Conservation (phyloP, 2,329 filamentous ascomycete genomes). For the Aspergillus quadricinctus region DNA sequence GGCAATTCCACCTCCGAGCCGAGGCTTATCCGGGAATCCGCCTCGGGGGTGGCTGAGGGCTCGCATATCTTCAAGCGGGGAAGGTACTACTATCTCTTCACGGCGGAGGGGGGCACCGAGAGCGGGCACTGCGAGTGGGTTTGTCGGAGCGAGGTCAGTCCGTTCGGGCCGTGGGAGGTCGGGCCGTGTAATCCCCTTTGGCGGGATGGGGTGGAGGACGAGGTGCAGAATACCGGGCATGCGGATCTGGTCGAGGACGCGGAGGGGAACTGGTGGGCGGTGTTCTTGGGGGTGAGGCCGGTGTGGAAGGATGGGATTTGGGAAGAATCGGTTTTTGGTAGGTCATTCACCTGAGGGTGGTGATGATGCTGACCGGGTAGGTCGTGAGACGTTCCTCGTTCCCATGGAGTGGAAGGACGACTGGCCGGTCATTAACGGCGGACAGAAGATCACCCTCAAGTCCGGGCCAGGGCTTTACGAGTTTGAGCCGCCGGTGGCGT, state of each 20-base stretch:
- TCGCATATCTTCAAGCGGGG: constrained; percentile 53
- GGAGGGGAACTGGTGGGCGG: constrained; percentile 46
- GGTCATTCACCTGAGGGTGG: not conserved
- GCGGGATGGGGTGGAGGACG: constrained; percentile 46
- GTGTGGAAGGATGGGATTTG: constrained; percentile 23
- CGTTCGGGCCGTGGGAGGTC: constrained; percentile 59
- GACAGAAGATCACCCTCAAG: constrained; percentile 41
- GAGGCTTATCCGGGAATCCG: constrained; percentile 43
- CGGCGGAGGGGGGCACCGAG: constrained; percentile 54
- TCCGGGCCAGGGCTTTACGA: constrained; percentile 19
- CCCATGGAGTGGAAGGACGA: constrained; percentile 48
- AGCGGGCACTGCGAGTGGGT: constrained; percentile 60
- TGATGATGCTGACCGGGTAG: constrained; percentile 17
- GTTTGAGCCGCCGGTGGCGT: constrained; percentile 12
- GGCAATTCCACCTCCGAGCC: constrained; percentile 30
- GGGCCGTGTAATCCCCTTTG: constrained; percentile 57
- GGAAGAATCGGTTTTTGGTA: constrained; percentile 43
- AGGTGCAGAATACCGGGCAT: constrained; percentile 50
- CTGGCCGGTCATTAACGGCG: constrained; percentile 51
- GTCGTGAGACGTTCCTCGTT: constrained; percentile 50
- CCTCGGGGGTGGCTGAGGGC: constrained; percentile 46
- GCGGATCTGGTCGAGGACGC: constrained; percentile 46
- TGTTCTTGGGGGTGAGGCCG: constrained; percentile 46
- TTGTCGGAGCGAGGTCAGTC: constrained; percentile 47
- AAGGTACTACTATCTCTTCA: constrained; percentile 51